Evolutionary conservation across 108 stramenopile genomes (phyloP).

Genomic region (Skeletonema potamos): DNA sequence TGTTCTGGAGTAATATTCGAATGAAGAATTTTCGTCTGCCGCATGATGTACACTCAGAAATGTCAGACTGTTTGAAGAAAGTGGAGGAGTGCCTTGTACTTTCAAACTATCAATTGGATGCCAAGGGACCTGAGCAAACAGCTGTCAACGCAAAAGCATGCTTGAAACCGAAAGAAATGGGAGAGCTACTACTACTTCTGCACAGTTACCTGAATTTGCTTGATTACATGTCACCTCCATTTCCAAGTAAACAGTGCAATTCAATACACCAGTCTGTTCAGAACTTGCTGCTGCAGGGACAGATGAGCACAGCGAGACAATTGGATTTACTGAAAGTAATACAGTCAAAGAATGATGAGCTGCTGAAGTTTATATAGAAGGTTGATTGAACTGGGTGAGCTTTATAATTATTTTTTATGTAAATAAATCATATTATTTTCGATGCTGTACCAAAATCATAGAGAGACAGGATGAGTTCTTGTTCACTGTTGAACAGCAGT

Average conservation of each 20-base stretch:
- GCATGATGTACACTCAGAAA: constrained; percentile 68
- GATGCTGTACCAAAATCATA: no score
- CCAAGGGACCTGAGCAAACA: background rate
- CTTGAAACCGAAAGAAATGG: constrained; percentile 58
- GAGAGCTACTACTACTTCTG: constrained; percentile 64
- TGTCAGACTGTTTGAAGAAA: constrained; percentile 67
- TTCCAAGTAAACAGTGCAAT: constrained; percentile 65
- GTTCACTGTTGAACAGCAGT: no score
- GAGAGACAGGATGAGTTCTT: no score
- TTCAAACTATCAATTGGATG: constrained; percentile 36
- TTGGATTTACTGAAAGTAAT: constrained; percentile 46
- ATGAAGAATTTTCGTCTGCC: constrained; percentile 70
- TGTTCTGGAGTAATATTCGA: constrained; percentile 64
- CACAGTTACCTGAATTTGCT: constrained; percentile 71
- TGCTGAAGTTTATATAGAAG: constrained; percentile 28
- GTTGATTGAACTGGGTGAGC: background rate
- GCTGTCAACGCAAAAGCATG: background rate
- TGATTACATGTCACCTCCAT: constrained; percentile 76
- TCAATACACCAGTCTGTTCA: constrained; percentile 66
- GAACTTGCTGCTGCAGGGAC: constrained; percentile 56
- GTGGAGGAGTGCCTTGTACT: constrained; percentile 64
- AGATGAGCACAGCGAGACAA: constrained; percentile 45
- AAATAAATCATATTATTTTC: no score
- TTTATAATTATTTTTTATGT: no score
- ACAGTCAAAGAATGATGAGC: constrained; percentile 42